These are phyloP conservation scores for Fonsecaea pedrosoi DNA, from an alignment of 2,329 filamentous ascomycete genomes.

Conservation along the genomic window DNA sequence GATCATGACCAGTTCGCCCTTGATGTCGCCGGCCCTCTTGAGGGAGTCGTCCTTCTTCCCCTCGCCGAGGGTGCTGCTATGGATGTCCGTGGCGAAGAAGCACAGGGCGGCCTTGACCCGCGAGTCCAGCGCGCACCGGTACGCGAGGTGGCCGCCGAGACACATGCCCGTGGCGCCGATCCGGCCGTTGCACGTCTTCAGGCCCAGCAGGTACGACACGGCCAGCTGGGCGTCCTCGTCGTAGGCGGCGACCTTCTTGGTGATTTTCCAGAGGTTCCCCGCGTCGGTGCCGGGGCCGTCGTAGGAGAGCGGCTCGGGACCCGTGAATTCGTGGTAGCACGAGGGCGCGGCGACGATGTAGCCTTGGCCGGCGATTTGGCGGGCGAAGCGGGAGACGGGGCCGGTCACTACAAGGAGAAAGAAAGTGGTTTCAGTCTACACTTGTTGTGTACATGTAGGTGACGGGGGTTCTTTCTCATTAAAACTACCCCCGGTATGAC, in stretches of 20 bases:
- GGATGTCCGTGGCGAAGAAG: conserved; percentile 93
- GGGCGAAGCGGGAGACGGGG: conserved; percentile 84
- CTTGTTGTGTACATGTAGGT: too few relatives aligned
- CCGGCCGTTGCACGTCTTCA: conserved; percentile 79
- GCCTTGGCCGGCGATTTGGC: conserved; percentile 89
- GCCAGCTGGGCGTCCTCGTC: conserved; percentile 76
- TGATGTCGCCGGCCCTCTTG: conserved; percentile 68
- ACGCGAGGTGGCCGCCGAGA: conserved; percentile 86
- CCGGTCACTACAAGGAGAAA: conserved; percentile 71
- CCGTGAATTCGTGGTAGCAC: conserved; percentile 91
- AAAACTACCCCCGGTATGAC: background rate
- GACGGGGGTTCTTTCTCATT: background rate
- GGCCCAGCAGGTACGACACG: conserved; percentile 72
- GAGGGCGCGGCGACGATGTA: conserved; percentile 92
- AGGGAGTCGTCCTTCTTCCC: conserved; percentile 69
- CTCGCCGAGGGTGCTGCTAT: conserved; percentile 76
- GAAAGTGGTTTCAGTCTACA: background rate
- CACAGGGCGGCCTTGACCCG: conserved; percentile 78
- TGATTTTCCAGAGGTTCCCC: conserved; percentile 85
- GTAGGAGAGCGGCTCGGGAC: conserved; percentile 82
- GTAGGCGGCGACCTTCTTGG: conserved; percentile 82
- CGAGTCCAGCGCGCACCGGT: conserved; percentile 73
- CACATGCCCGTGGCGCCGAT: conserved; percentile 89
- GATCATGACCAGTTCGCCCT: conserved; percentile 83
- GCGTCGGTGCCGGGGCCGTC: conserved; percentile 85